Evolutionary conservation across 2,329 filamentous ascomycete species (phyloP).

Genomic region (Fonsecaea pugnacius): DNA sequence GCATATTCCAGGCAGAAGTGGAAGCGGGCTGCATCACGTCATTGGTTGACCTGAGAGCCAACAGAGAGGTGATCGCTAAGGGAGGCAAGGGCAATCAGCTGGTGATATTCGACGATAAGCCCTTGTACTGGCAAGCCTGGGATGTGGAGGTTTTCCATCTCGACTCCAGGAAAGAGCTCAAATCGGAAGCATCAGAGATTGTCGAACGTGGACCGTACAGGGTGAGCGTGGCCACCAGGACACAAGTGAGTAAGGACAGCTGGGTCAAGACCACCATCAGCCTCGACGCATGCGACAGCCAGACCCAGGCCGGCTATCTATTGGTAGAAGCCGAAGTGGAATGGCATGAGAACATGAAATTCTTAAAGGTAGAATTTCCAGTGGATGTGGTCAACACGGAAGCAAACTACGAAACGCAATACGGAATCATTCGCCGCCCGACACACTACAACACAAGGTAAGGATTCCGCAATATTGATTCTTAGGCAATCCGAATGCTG

Average conservation of each 20-base stretch:
- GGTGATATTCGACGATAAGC: conserved; percentile 96
- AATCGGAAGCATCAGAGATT: conserved; percentile 70
- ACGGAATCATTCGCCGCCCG: conserved; percentile 82
- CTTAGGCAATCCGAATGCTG: conserved; percentile 25
- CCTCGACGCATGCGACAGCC: conserved; percentile 70
- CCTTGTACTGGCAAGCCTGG: conserved; percentile 96
- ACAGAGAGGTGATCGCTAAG: conserved; percentile 76
- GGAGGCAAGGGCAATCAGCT: conserved; percentile 82
- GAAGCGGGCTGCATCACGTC: conserved; percentile 79
- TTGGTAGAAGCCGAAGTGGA: conserved; percentile 86
- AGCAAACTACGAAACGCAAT: conserved; percentile 94
- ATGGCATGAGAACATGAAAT: conserved; percentile 96
- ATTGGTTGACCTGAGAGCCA: conserved; percentile 72
- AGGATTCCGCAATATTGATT: conserved; percentile 19
- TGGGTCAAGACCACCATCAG: conserved; percentile 85
- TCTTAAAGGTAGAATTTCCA: conserved; percentile 98
- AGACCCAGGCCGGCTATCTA: conserved; percentile 67
- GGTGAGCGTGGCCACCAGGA: conserved; percentile 81
- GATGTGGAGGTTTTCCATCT: conserved; percentile 97
- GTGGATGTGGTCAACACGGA: conserved; percentile 89
- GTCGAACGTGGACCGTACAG: conserved; percentile 72
- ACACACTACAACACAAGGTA: conserved; percentile 96
- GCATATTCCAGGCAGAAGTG: conserved; percentile 73
- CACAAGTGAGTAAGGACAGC: conserved; percentile 83
- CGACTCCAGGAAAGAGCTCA: conserved; percentile 78